Conservation (phyloP, 192 early-diverging fungal species). For the Backusella mclennaniae region DNA sequence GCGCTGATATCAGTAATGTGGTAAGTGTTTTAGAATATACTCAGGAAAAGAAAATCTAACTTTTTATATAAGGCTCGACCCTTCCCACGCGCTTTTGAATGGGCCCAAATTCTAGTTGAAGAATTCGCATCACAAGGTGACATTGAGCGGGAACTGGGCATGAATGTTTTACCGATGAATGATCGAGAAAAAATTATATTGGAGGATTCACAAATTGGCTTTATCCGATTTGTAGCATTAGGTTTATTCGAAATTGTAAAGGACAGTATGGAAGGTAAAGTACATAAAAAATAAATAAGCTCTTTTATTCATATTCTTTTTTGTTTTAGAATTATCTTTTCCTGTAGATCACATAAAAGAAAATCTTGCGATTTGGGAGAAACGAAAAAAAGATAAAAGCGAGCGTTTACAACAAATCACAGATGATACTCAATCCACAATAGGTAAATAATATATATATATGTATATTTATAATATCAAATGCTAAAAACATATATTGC, state of each 20-base stretch:
- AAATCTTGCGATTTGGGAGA: conserved; percentile 27
- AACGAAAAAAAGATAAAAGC: conserved; percentile 5
- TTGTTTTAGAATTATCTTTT: conserved; percentile 29
- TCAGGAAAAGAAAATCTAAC: background rate
- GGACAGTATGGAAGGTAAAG: conserved; percentile 13
- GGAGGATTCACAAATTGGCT: conserved; percentile 50
- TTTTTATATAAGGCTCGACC: conserved; percentile 52
- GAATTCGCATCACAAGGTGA: conserved; percentile 73
- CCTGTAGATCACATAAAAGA: conserved; percentile 29
- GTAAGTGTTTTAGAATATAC: conserved; percentile 31
- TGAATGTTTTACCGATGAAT: conserved; percentile 51
- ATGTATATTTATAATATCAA: too few relatives aligned
- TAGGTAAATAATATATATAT: background rate
- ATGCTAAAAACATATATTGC: background rate
- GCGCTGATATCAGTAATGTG: conserved; percentile 80
- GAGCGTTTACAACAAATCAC: background rate
- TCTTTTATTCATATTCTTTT: background rate
- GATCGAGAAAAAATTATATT: conserved; percentile 45
- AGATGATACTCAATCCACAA: conserved; percentile 2
- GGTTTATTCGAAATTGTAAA: conserved; percentile 46
- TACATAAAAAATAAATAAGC: background rate
- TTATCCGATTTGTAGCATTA: conserved; percentile 52
- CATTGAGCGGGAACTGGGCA: conserved; percentile 68
- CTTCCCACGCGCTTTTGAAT: conserved; percentile 63
- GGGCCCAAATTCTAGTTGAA: conserved; percentile 66